A percentile compares a stretch with the other conserved stretches of the same genome.
Evolutionary conservation across 331 rosid genomes (phyloP).

Genomic region (Cydonia oblonga): DNA sequence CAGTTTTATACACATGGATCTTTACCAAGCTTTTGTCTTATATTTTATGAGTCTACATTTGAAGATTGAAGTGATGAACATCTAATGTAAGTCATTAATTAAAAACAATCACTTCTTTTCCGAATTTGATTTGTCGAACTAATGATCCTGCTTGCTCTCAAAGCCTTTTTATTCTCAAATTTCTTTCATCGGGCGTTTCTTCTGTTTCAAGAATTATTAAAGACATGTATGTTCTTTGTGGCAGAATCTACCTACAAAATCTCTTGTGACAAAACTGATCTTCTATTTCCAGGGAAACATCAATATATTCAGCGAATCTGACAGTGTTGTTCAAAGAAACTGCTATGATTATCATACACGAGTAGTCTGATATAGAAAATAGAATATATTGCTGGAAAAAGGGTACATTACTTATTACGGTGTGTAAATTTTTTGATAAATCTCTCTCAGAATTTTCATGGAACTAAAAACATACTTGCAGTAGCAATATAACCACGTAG

Average conservation of each 20-base stretch:
- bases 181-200: neutral
- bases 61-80: neutral
- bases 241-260: neutral
- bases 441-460: neutral
- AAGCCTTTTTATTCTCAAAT: neutral
- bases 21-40: constrained; percentile 61
- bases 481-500: constrained; percentile 8
- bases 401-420: neutral
- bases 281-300: neutral
- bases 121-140: neutral
- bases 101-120: constrained; percentile 14
- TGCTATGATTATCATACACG: neutral
- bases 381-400: neutral
- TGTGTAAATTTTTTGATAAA: neutral
- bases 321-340: neutral
- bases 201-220: neutral
- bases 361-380: neutral
- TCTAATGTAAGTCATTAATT: constrained; percentile 13
- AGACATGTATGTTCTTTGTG: neutral
- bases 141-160: neutral
- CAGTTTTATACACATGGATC: constrained; percentile 83
- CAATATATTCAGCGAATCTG: neutral
- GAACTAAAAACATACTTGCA: neutral
- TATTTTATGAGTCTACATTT: constrained; percentile 41
- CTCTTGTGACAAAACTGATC: neutral